Conservation (phyloP, 2,329 filamentous ascomycete species). For the Apiospora saccharicola region DNA sequence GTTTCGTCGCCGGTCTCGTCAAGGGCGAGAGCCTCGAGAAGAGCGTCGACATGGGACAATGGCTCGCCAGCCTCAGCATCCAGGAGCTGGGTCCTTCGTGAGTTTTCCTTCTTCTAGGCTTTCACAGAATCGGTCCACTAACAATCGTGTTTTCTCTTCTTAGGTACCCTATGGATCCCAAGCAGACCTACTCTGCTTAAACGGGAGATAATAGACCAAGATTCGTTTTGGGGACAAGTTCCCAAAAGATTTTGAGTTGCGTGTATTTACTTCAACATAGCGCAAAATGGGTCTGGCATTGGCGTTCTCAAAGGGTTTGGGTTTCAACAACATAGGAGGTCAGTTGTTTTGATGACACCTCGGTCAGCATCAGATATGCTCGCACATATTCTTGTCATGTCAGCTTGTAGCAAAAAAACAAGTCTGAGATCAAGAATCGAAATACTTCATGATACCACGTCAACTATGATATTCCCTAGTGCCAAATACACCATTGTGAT, state of each 20-base stretch:
- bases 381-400: conserved; percentile 1
- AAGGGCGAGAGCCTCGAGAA: conserved; percentile 82
- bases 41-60: conserved; percentile 91
- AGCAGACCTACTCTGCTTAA: conserved; percentile 69
- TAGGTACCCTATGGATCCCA: conserved; percentile 79
- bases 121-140: neutral
- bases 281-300: conserved; percentile 24
- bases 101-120: conserved; percentile 45
- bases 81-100: conserved; percentile 96
- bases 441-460: conserved; percentile 16
- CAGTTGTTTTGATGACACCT: neutral
- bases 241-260: conserved; percentile 10
- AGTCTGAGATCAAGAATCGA: neutral
- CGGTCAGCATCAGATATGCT: neutral
- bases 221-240: neutral
- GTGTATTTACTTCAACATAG: conserved; percentile 24
- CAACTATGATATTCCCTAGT: neutral
- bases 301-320: conserved; percentile 24
- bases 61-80: conserved; percentile 93
- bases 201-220: conserved; percentile 22
- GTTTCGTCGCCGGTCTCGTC: conserved; percentile 88
- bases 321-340: conserved; percentile 24
- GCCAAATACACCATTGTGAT: too few relatives aligned
- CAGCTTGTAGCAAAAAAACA: neutral
- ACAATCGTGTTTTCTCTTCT: neutral